Evolutionary conservation across 2,329 filamentous ascomycete genomes (phyloP).

Genomic region (Orbilia quercus): DNA sequence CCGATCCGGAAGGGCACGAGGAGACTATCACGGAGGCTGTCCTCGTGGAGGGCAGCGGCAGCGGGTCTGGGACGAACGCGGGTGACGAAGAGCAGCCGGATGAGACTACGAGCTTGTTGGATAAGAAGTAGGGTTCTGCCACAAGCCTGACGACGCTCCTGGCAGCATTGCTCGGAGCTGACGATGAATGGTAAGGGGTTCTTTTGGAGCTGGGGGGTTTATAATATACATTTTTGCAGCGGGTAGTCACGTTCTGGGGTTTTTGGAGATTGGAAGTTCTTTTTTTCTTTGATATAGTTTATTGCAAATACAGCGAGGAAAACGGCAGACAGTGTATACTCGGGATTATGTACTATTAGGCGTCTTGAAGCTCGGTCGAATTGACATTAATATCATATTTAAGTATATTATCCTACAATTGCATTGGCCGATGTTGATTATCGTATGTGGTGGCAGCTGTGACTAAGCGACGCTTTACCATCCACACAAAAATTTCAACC

Average conservation of each 20-base stretch:
- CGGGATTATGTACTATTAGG: background rate
- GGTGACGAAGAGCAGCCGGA: slow-evolving; percentile 26
- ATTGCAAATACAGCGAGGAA: background rate
- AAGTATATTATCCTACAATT: background rate
- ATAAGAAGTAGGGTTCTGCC: slow-evolving; percentile 47
- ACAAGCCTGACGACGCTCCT: slow-evolving; percentile 10
- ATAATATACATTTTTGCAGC: background rate
- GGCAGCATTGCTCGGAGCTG: slow-evolving; percentile 18
- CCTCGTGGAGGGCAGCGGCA: slow-evolving; percentile 4
- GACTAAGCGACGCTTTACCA: background rate
- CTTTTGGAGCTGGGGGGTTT: background rate
- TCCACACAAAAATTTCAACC: slow-evolving; percentile 29
- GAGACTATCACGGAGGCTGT: background rate
- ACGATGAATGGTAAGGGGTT: slow-evolving; percentile 8
- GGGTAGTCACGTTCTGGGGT: background rate
- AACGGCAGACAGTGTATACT: background rate
- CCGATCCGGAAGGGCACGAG: slow-evolving; percentile 55
- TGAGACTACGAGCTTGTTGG: slow-evolving; percentile 45
- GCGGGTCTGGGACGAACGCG: background rate
- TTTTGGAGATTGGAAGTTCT: background rate
- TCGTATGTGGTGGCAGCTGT: too few relatives aligned
- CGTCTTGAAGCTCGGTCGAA: slow-evolving; percentile 1
- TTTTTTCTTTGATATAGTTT: background rate
- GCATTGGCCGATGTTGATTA: too few relatives aligned
- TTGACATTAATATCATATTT: background rate